Percentiles rank a stretch among this genome's conserved stretches.
Evolutionary conservation across 306 rosid genomes (phyloP).

Genomic region (Vigna unguiculata): DNA sequence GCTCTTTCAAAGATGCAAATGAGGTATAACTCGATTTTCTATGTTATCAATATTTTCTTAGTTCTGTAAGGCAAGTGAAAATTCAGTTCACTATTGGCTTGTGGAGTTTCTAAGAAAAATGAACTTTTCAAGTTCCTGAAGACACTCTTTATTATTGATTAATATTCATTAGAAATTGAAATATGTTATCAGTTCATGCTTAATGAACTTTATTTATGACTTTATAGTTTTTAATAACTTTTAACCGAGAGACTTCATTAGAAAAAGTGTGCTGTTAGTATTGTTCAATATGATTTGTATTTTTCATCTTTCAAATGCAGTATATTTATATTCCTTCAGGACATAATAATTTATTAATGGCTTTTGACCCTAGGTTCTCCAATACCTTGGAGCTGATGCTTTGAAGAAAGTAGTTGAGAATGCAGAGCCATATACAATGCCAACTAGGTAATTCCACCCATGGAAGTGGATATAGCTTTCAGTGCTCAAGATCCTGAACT

Average conservation of each 20-base stretch:
- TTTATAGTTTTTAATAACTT: neutral
- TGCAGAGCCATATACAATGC: constrained; percentile 53
- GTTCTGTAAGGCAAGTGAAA: neutral
- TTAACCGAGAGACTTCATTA: neutral
- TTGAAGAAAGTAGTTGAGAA: constrained; percentile 57
- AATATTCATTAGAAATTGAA: too few species aligned
- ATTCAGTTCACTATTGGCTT: constrained; percentile 11
- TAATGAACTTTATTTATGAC: neutral
- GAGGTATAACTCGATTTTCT: constrained; percentile 49
- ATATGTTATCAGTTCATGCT: neutral
- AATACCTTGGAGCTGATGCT: constrained; percentile 55
- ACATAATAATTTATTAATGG: constrained; percentile 39
- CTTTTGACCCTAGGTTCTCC: constrained; percentile 50
- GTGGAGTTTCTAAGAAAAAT: constrained; percentile 28
- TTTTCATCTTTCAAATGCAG: constrained; percentile 23
- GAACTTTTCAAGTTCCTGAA: constrained; percentile 1
- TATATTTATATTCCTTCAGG: neutral
- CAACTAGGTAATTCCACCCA: constrained; percentile 20
- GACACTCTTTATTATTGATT: neutral
- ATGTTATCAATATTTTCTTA: neutral
- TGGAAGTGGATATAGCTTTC: constrained; percentile 34
- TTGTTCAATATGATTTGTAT: neutral
- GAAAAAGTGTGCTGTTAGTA: neutral
- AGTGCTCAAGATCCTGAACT: neutral
- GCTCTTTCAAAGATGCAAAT: constrained; percentile 60